Base-by-base conservation (phyloP, 352 stramenopile genomes). In the Phytophthora rubi region DNA sequence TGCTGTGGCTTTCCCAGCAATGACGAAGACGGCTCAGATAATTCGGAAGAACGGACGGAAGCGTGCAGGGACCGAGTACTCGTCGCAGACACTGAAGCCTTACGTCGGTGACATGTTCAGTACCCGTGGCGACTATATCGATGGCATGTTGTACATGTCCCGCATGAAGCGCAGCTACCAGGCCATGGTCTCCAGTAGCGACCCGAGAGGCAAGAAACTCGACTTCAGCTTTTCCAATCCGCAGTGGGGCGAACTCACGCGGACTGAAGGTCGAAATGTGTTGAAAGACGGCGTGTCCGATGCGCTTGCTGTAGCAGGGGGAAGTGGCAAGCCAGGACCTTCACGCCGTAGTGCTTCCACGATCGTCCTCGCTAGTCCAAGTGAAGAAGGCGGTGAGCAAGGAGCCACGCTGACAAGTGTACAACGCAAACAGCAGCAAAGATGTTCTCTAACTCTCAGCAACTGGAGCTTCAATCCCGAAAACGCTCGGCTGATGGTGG, bases 381-480 rank as follows among this genome's bases (percentile, higher is more conserved):
- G 18, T 16, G 64, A 70, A 44, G 63, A 64, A 26, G 63, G 60
- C 3, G 53, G 26, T 12, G 64, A 66, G 7, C 39, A 8, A 21
- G 59, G 49, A n/a, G 67, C 58, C 2, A 62, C 37, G 9, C 12
- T 76, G 13, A 73, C 58, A 2, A 70, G 47, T n/a, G 49, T 68
- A 2, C 74, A 72, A 47, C 53, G 73, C 21, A 70, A 83, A 9
- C 81, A 88, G 45, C 66, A 81, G 2, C 85, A 95, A 33, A 77
- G 86, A 7, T 98, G 92, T 59, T 88, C 90, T 0, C 77, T 90
- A 15, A 97, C 90, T 23, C 74, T 98, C 9, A 94, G 89, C 35
- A 93, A 95, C 53, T 98, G 92, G 92, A 96, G 88, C 70, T 88
- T 82, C 21, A 95, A 96, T 57, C 80, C 84, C 0, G 85, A 88